A percentile compares a stretch with the other conserved stretches of the same genome.
These are phyloP conservation scores for Sistotremastrum suecicum DNA, from an alignment of 768 basidiomycete genomes.

Conservation along the genomic window DNA sequence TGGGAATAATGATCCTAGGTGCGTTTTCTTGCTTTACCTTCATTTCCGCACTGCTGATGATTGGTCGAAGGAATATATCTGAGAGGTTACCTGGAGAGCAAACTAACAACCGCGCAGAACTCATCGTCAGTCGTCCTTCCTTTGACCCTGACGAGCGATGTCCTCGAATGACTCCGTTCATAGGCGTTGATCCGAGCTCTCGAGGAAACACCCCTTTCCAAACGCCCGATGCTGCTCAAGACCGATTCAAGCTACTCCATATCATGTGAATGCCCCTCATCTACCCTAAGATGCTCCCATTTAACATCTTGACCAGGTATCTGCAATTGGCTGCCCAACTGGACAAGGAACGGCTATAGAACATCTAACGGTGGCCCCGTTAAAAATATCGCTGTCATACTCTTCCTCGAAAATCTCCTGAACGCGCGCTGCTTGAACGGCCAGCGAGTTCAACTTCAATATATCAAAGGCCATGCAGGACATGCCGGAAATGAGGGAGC, in stretches of 20 bases:
- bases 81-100: slow-evolving; percentile 75
- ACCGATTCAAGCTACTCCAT: slow-evolving; percentile 83
- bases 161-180: no score
- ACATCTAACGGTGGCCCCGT: slow-evolving; percentile 38
- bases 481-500: slow-evolving; percentile 78
- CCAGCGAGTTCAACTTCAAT: slow-evolving; percentile 45
- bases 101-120: slow-evolving; percentile 81
- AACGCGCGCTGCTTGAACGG: slow-evolving; percentile 33
- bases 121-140: slow-evolving; percentile 41
- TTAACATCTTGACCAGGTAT: slow-evolving; percentile 34
- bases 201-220: slow-evolving; percentile 48
- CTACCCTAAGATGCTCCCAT: not conserved
- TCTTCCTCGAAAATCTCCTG: slow-evolving; percentile 52
- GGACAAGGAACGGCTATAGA: slow-evolving; percentile 41
- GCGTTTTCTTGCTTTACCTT: slow-evolving; percentile 4
- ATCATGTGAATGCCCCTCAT: slow-evolving; percentile 32
- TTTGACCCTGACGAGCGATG: no score
- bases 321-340: slow-evolving; percentile 50
- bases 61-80: slow-evolving; percentile 47
- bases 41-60: no score
- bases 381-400: slow-evolving; percentile 61
- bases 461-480: slow-evolving; percentile 73
- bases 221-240: slow-evolving; percentile 53
- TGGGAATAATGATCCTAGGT: slow-evolving; percentile 56
- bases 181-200: slow-evolving; percentile 82